Evolutionary conservation across 2,329 filamentous ascomycete species (phyloP).

Genomic region (Chaetomium strumarium): DNA sequence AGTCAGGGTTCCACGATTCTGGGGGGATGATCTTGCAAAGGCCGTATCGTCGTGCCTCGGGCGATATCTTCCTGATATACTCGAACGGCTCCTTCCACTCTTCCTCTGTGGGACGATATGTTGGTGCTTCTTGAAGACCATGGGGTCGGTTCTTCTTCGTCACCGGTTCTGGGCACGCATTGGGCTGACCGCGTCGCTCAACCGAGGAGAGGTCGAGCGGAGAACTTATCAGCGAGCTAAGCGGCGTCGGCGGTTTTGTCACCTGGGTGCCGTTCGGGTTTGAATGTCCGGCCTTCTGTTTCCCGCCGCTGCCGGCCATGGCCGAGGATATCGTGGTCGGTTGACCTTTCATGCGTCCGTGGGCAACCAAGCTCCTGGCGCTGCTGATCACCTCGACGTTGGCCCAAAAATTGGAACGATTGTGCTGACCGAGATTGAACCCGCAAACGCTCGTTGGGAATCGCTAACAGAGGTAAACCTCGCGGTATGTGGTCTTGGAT

Average conservation of each 20-base stretch:
- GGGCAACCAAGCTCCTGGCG: slow-evolving; percentile 30
- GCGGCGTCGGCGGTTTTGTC: slow-evolving; percentile 43
- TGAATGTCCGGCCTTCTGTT: slow-evolving; percentile 45
- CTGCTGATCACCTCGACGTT: background rate
- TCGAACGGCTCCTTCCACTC: slow-evolving; percentile 93
- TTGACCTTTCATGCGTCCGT: slow-evolving; percentile 48
- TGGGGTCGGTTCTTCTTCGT: slow-evolving; percentile 76
- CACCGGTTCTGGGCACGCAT: slow-evolving; percentile 66
- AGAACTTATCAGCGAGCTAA: slow-evolving; percentile 51
- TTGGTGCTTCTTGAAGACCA: slow-evolving; percentile 82
- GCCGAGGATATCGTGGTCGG: slow-evolving; percentile 38
- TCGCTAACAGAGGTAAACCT: background rate
- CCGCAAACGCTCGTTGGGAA: slow-evolving; percentile 1
- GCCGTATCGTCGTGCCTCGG: slow-evolving; percentile 80
- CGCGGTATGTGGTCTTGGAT: background rate
- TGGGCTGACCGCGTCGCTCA: slow-evolving; percentile 81
- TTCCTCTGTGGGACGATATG: slow-evolving; percentile 82
- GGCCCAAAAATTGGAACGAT: too few species aligned
- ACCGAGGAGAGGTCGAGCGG: slow-evolving; percentile 83
- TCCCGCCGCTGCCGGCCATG: slow-evolving; percentile 33
- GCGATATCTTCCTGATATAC: slow-evolving; percentile 86
- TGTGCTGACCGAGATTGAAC: slow-evolving; percentile 17
- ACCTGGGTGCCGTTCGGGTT: slow-evolving; percentile 50
- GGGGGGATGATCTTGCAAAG: slow-evolving; percentile 96
- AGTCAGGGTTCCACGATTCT: slow-evolving; percentile 87